Evolutionary conservation across 306 rosid genomes (phyloP), one percentile per base, ranked within the genome.

Genomic region (Pyrus bretschneideri): DNA sequence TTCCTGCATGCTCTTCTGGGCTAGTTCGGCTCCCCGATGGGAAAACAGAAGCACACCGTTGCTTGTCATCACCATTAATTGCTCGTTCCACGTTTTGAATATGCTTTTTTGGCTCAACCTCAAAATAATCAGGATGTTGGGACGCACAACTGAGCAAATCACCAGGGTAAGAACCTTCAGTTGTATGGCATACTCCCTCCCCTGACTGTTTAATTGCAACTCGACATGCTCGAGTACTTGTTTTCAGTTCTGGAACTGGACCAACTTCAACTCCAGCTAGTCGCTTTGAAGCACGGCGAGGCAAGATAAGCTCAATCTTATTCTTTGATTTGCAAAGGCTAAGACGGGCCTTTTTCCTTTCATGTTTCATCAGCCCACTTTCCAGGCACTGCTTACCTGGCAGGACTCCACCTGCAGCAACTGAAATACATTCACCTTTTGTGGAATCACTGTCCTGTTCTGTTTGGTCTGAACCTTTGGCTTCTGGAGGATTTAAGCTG

Each of bases 201-300:
- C 57, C 61, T 3, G 83, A 73, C 72, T 75, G 81, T 84, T 85
- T 87, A 61, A 10, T 81, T n/a, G 78, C 71, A 70, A 23, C 70
- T 76, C 80, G 83, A n/a, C 80, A 81, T 23, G 82, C 76, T 45
- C 83, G 85, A 30, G 73, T 78, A 46, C 79, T 82, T 67, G 85
- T 65, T 86, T 79, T 79, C 66, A 87, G 85, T 76, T 88, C 93
- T 38, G 83, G 90, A 40, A 81, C 71, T 3, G 89, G 86, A 78
- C 83, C 99, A 79, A 78, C 77, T 81, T 87, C 82, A 79, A 90
- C 85, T 67, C 96, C 97, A 82, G 99, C 97, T 74, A 95, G 85
- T 77, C 99, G 92, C 85, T 90, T 95, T 42, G 99, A 95, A 67
- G 88, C 80, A 49, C 99, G 97, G 3, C 92, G 87, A 61, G 96